phyloP scores from a whole-genome alignment of 768 basidiomycete genomes.

The Russula compacta region DNA sequence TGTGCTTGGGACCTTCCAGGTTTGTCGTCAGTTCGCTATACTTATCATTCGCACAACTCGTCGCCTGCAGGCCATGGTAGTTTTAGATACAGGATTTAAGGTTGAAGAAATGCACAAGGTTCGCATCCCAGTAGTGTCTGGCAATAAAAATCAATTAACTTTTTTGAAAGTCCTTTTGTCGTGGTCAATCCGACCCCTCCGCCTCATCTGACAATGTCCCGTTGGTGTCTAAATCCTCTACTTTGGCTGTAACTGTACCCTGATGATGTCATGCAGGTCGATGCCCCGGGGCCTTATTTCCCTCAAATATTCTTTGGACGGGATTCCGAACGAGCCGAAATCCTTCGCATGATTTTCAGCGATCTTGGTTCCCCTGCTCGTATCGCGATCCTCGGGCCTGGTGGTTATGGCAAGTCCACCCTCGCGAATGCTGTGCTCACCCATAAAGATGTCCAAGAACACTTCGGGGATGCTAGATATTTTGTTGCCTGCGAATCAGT shows the following conservation, averaged over 20 bases:
- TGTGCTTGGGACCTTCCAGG: background rate
- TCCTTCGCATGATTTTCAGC: background rate
- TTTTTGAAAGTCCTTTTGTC: background rate
- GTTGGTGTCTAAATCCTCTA: background rate
- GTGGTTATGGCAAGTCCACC: background rate
- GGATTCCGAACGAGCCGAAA: background rate
- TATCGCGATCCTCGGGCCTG: too few relatives aligned
- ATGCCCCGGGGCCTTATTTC: background rate
- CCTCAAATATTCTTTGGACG: background rate
- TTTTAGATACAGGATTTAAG: background rate
- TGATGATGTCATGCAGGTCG: background rate
- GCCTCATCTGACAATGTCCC: background rate
- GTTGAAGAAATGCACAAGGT: background rate
- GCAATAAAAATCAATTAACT: background rate
- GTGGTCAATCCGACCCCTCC: background rate
- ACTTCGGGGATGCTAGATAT: background rate
- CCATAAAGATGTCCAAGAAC: background rate
- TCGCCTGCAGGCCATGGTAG: background rate
- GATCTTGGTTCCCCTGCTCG: too few relatives aligned
- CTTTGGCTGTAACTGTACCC: background rate
- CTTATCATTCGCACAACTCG: background rate
- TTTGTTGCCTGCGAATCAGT: background rate
- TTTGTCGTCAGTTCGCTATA: background rate
- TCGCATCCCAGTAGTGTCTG: background rate
- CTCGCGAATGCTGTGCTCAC: conserved; percentile 1